Evolutionary conservation across 306 rosid genomes (phyloP), one percentile per base, ranked within the genome.

Genomic region (Casuarina equisetifolia): DNA sequence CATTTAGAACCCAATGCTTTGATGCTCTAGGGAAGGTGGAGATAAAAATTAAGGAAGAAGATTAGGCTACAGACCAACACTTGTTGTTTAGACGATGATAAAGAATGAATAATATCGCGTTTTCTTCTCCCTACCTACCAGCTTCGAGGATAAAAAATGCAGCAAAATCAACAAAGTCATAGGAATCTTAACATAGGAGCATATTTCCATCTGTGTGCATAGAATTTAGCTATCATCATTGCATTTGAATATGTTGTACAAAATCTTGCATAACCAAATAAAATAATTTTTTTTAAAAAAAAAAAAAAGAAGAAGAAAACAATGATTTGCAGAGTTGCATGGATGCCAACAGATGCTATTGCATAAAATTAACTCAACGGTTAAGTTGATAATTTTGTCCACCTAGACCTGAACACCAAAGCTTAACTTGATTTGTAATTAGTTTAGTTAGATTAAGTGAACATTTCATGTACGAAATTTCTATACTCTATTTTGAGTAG

Each of bases 31-130:
- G 10, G 9, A 5, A 20, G 46, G 17, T 11, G 39, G 35, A 69
- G 42, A 77, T 52, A 17, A 8, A 78, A 54, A 1, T 54, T 54
- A 54, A 17, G 4, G 4, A 17, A 17, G 59, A 12, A 17, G 20
- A 17, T 74, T 68, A 69, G 70, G 16, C 20, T 42, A 68, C 61
- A 71, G 68, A 74, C 63, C 75, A 45, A 48, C 9, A 49, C 63
- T 72, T 54, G 38, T 52, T 64, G 67, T 32, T 69, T 76, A 44
- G 19, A 38, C 64, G 53, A 58, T 25, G 10, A 53, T 53, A 15
- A 81, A 15, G 25, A 55, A 55, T 25, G 32, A 55, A 55, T 6
- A 13, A 57, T 6, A 57, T 57, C 7, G 20, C 5, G 62, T 35
- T 5, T 6, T 58, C 13, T 58, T 32, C 15, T 58, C 10, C 66